Evolutionary conservation across 345 rosid genomes (phyloP).

Genomic region (Hibiscus trionum): DNA sequence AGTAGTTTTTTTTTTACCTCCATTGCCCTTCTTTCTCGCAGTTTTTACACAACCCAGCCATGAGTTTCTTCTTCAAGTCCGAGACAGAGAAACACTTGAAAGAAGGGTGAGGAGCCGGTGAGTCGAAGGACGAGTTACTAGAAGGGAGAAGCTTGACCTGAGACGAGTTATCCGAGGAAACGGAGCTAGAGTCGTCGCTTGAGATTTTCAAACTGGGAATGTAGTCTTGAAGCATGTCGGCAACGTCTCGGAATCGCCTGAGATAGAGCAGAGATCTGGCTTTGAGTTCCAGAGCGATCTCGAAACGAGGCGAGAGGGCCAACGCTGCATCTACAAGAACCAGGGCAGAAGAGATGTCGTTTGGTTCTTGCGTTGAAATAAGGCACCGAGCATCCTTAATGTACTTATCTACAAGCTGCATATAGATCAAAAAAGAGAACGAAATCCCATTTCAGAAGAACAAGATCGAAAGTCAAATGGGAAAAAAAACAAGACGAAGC

Average conservation of each 20-base stretch:
- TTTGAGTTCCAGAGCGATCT: background rate
- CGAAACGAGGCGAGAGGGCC: background rate
- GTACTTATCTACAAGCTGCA: background rate
- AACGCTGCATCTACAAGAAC: background rate
- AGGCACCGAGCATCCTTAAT: background rate
- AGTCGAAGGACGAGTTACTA: background rate
- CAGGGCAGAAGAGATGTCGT: background rate
- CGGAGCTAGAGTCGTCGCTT: background rate
- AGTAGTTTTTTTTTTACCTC: background rate
- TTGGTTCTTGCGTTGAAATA: background rate
- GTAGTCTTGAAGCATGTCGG: background rate
- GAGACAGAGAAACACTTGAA: background rate
- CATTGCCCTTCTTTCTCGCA: background rate
- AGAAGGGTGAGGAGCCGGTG: background rate
- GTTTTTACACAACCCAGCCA: background rate
- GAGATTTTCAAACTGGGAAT: background rate
- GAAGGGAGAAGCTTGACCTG: background rate
- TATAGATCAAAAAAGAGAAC: background rate
- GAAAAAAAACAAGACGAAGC: background rate
- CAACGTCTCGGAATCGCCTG: background rate
- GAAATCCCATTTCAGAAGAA: background rate
- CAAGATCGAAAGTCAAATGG: background rate
- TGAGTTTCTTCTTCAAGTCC: background rate
- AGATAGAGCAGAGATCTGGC: background rate
- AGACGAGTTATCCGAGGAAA: background rate